Base-by-base conservation (phyloP, 371 early-diverging fungal genomes). In the Mortierella sp. region DNA sequence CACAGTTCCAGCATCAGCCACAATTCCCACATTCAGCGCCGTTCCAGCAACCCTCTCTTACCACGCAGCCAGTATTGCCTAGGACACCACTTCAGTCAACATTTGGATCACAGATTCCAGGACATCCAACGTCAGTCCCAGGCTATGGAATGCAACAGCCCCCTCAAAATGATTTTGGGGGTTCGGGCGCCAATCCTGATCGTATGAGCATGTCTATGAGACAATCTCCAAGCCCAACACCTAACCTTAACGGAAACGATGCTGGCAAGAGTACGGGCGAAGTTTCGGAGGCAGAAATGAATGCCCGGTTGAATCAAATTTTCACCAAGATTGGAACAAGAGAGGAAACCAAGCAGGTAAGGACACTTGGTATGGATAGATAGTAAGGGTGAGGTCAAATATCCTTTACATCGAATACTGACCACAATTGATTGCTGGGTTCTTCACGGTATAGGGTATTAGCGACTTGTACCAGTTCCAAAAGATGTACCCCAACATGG, bases 401-500 rank as follows among this genome's bases (percentile, higher is more conserved):
- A n/a, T n/a, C n/a, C n/a, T n/a, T n/a, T n/a, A n/a, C n/a, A n/a
- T n/a, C n/a, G n/a, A n/a, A n/a, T n/a, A n/a, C n/a, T n/a, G n/a
- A n/a, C n/a, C n/a, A n/a, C n/a, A n/a, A n/a, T n/a, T n/a, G n/a
- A n/a, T n/a, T n/a, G 10, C 34, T 7, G 10, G 34, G 34, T 34
- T 34, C 10, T 34, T 34, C 10, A 7, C 10, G 4, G 4, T 10
- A 6, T 47, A 89, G 82, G 95, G 93, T 48, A 90, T 94, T 58
- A 49, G 82, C 28, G 92, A 92, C 41, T 74, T 94, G 44, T 91
- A 93, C 65, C 86, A 85, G 49, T 92, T 94, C 79, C 91, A 90
- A 71, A 88, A 90, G 76, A 77, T 80, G 59, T 86, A 93, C 67
- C 89, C 87, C 19, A 64, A 80, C 13, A 86, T 91, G 54, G 85